phyloP scores from a whole-genome alignment of 83 land plant species.

The Larix sibirica region DNA sequence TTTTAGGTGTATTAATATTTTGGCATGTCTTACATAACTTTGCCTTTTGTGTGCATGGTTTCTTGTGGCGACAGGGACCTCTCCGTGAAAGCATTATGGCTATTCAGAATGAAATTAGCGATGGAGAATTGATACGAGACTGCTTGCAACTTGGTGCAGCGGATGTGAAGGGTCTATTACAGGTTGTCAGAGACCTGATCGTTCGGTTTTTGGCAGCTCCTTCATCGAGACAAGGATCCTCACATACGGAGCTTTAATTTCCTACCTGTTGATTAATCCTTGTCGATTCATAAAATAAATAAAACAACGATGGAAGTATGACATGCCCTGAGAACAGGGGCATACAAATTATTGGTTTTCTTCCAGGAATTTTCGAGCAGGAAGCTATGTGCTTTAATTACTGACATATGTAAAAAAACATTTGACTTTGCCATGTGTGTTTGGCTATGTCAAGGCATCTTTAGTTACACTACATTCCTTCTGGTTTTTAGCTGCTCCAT shows the following conservation, averaged over 20 bases:
- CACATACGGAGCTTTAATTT: conserved; percentile 1
- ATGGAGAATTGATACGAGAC: conserved; percentile 56
- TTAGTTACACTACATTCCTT: background rate
- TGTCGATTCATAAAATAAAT: background rate
- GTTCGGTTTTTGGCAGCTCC: background rate
- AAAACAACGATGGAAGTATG: background rate
- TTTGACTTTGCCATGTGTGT: background rate
- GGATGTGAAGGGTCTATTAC: conserved; percentile 56
- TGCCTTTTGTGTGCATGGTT: background rate
- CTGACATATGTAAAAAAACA: background rate
- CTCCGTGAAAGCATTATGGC: conserved; percentile 46
- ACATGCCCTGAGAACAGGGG: background rate
- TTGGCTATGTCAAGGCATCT: background rate
- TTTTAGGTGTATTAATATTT: background rate
- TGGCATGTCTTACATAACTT: background rate
- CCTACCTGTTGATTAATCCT: background rate
- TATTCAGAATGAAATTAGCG: conserved; percentile 44
- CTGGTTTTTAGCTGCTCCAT: background rate
- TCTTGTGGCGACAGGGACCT: conserved; percentile 38
- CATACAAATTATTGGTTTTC: background rate
- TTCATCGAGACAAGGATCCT: background rate
- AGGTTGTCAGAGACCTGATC: conserved; percentile 31
- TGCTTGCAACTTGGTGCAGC: conserved; percentile 46
- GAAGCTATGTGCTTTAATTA: background rate
- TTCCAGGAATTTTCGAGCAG: background rate